These are phyloP conservation scores for Aureobasidium leucospermi DNA, from an alignment of 2,329 filamentous ascomycete species.

Conservation along the genomic window DNA sequence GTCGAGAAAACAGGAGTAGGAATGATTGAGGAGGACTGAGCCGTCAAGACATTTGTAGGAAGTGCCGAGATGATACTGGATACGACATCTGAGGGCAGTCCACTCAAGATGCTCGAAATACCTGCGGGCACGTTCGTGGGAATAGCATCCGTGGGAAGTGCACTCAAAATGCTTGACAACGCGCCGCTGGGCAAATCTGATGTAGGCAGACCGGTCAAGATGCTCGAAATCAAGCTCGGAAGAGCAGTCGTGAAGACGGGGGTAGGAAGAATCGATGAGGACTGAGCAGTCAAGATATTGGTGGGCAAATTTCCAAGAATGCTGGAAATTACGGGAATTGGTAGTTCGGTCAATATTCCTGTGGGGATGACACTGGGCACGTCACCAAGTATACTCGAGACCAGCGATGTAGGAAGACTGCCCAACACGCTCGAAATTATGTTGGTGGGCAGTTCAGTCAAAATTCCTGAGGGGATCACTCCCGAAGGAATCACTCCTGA, in stretches of 20 bases:
- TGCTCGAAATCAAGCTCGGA: background rate
- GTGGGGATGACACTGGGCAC: background rate
- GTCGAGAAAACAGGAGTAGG: background rate
- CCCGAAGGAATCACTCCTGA: too few relatives aligned
- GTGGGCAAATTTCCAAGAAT: background rate
- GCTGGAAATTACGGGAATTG: background rate
- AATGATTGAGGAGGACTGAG: background rate
- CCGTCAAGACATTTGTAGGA: background rate
- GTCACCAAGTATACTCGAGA: background rate
- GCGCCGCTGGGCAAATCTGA: background rate
- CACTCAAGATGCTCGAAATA: background rate
- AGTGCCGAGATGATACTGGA: background rate
- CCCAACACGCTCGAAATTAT: background rate
- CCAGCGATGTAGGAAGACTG: background rate
- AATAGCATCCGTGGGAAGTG: background rate
- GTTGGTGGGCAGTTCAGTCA: background rate
- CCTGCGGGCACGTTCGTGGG: background rate
- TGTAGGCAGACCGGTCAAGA: background rate
- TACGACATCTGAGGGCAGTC: background rate
- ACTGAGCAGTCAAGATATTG: background rate
- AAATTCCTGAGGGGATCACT: too few relatives aligned
- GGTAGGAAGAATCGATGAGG: background rate
- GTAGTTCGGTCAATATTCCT: background rate
- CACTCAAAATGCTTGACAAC: background rate
- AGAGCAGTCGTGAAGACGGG: background rate